Evolutionary conservation across 208 protist genomes (phyloP).

Genomic region (Acanthamoeba sp.): DNA sequence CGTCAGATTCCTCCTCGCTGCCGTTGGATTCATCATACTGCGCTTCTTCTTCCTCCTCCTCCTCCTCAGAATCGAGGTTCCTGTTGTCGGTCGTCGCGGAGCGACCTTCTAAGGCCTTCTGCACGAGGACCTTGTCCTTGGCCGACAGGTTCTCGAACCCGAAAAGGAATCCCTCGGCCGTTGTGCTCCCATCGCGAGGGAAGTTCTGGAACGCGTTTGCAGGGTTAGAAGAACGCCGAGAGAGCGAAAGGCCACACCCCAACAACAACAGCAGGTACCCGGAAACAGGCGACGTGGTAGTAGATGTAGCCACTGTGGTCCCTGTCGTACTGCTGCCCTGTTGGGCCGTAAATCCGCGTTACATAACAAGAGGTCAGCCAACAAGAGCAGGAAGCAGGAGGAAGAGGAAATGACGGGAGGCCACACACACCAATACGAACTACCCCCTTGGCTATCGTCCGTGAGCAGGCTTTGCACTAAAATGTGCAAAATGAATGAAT

Average conservation of each 20-base stretch:
- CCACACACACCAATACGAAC: not conserved
- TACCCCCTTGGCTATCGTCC: not conserved
- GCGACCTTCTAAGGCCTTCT: not conserved
- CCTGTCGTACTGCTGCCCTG: conserved; percentile 67
- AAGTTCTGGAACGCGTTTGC: not conserved
- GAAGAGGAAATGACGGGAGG: not conserved
- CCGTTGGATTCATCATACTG: not conserved
- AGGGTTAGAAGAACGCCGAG: too few relatives aligned
- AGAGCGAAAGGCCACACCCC: not conserved
- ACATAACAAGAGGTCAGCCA: not conserved
- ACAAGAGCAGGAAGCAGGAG: not conserved
- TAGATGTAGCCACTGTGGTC: conserved; percentile 74
- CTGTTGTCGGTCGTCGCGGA: not conserved
- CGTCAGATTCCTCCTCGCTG: not conserved
- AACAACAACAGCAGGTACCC: not conserved
- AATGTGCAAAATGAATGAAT: not conserved
- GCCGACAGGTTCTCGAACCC: conserved; percentile 20
- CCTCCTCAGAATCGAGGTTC: not conserved
- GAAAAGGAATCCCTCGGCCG: conserved; percentile 44
- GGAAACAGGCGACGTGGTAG: conserved; percentile 61
- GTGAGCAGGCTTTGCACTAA: not conserved
- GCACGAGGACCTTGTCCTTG: not conserved
- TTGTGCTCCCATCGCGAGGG: conserved; percentile 33
- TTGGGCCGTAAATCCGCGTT: not conserved
- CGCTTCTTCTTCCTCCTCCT: too few relatives aligned